Evolutionary conservation across 1,284 basidiomycete genomes (phyloP).

Genomic region (Fomes fomentarius): DNA sequence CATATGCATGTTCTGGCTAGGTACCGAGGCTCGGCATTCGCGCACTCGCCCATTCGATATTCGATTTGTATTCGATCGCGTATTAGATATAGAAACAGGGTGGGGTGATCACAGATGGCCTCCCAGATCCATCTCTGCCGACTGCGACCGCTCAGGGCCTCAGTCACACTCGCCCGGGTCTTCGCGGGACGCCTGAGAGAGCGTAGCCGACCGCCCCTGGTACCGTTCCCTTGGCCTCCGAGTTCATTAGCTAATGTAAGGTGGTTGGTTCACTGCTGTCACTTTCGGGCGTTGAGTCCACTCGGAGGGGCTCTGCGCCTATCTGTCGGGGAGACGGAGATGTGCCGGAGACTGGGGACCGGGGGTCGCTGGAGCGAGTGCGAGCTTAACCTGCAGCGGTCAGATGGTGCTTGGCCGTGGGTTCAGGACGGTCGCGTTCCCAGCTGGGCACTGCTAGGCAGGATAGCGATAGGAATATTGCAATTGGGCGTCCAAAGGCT

Average conservation of each 20-base stretch:
- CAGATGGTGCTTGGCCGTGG: conserved; percentile 11
- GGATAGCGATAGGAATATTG: too few species aligned
- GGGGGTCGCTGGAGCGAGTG: too few species aligned
- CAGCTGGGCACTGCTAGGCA: too few species aligned
- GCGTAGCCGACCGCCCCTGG: too few species aligned
- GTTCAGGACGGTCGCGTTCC: too few species aligned
- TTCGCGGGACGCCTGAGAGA: conserved; percentile 27
- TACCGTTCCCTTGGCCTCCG: conserved; percentile 3
- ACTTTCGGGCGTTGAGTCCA: background rate
- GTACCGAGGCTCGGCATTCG: conserved; percentile 32
- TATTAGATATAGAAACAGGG: conserved; percentile 27
- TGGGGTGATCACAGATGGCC: conserved; percentile 27
- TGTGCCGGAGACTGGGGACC: too few species aligned
- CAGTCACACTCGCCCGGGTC: conserved; percentile 19
- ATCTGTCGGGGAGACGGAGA: background rate
- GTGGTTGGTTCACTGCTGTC: conserved; percentile 8
- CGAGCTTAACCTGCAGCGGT: conserved; percentile 1
- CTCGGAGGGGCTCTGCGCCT: too few species aligned
- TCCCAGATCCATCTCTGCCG: conserved; percentile 24
- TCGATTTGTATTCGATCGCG: conserved; percentile 16
- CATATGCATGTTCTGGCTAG: conserved; percentile 24
- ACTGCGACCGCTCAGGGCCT: too few species aligned
- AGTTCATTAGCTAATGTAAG: conserved; percentile 25
- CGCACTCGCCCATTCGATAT: too few species aligned
- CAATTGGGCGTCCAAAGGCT: conserved; percentile 18